Evolutionary conservation across 2,329 filamentous ascomycete species (phyloP), one percentile per base, ranked within the genome.

Genomic region (Aureobasidium mangrovei): DNA sequence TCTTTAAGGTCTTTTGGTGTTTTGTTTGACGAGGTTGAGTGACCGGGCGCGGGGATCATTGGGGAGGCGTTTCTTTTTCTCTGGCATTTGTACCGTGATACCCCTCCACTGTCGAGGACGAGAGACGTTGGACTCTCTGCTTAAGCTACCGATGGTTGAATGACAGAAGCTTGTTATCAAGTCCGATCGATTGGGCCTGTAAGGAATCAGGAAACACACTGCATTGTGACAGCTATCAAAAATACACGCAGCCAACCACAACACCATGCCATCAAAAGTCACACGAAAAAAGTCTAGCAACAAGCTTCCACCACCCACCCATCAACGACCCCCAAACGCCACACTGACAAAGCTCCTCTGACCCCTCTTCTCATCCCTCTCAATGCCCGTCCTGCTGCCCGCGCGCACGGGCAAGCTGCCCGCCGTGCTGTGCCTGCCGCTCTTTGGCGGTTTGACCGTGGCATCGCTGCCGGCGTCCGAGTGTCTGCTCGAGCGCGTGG

Each of bases 301-400:
- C 9, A 38, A 38, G 9, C n/a, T 9, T 38, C 35, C 9, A 1
- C n/a, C 9, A 2, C 2, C 9, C 9, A 38, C n/a, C 35, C 35
- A 18, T 41, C 18, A 41, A 6, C 46, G 26, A 32, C 51, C 51
- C 9, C 43, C 53, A 31, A 48, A 47, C 26, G 36, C 56, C n/a
- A 47, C 39, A 33, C 62, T 70, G 32, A 67, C 63, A 45, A 68
- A 61, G 59, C 64, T 70, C 61, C 65, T 67, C 54, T 63, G 60
- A 26, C 58, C 63, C 39, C 59, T 61, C 51, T 62, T 59, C 10
- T 58, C 56, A n/a, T 52, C 66, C 64, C 49, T 64, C 62, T 48
- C 56, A 42, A 53, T 59, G 43, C 69, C 60, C 66, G 69, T 70
- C 54, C 67, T 70, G 44, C 62, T 71, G 49, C 67, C 70, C 44